Conservation (phyloP, 306 rosid species). For the Dalbergia oliveri region DNA sequence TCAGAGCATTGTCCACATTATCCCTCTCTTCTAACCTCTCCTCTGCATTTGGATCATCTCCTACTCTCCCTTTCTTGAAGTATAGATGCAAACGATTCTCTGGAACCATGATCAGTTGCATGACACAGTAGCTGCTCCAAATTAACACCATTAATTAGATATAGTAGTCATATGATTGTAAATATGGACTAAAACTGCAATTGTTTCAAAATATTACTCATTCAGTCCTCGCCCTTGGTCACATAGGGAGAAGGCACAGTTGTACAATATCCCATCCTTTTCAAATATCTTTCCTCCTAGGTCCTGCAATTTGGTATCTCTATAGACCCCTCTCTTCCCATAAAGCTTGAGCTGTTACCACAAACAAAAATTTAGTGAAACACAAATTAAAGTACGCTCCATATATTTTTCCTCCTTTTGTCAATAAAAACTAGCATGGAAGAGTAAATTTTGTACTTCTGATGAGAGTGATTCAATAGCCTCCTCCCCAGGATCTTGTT, state of each 20-base stretch:
- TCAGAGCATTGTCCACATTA: constrained; percentile 57
- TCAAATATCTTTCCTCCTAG: constrained; percentile 75
- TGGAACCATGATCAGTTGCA: constrained; percentile 75
- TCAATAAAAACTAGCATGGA: background rate
- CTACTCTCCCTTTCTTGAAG: constrained; percentile 82
- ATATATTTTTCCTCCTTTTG: background rate
- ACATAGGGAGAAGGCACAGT: constrained; percentile 82
- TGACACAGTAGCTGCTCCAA: constrained; percentile 72
- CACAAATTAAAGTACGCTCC: background rate
- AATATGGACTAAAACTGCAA: background rate
- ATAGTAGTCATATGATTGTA: background rate
- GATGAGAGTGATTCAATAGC: constrained; percentile 77
- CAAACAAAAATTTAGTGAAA: background rate
- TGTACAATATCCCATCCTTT: constrained; percentile 74
- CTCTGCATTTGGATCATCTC: constrained; percentile 79
- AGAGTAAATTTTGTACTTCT: constrained; percentile 57
- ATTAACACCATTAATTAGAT: constrained; percentile 30
- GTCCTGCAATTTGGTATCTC: constrained; percentile 73
- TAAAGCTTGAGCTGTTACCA: constrained; percentile 79
- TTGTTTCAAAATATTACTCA: constrained; percentile 58
- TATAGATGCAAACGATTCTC: constrained; percentile 64
- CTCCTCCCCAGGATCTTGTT: constrained; percentile 81
- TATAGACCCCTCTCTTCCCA: constrained; percentile 83
- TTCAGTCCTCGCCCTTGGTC: constrained; percentile 78
- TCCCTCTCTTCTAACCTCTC: constrained; percentile 76